phyloP scores from a whole-genome alignment of 2,329 filamentous ascomycete genomes.

The Trichoderma asperellum region DNA sequence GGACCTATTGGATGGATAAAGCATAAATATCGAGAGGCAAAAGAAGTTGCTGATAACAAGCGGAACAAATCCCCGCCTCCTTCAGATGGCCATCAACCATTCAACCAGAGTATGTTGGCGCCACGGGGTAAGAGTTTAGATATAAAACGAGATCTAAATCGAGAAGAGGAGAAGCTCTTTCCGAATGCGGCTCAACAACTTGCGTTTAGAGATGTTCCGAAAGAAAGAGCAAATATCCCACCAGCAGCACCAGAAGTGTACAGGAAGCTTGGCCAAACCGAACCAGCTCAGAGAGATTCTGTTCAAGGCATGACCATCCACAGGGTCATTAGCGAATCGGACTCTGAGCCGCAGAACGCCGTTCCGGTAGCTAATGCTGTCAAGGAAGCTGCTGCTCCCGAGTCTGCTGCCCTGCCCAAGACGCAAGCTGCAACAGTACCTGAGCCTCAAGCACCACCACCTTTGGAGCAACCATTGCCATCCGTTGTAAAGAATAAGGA shows the following conservation, averaged over 20 bases:
- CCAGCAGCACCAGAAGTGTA: background rate
- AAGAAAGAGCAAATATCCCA: background rate
- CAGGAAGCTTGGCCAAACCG: constrained; percentile 10
- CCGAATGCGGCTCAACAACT: constrained; percentile 9
- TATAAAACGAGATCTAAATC: constrained; percentile 45
- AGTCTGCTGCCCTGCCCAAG: background rate
- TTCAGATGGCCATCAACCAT: constrained; percentile 36
- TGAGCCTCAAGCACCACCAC: constrained; percentile 12
- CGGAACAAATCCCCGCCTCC: constrained; percentile 61
- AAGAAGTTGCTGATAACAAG: constrained; percentile 59
- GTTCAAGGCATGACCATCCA: constrained; percentile 21
- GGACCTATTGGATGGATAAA: constrained; percentile 63
- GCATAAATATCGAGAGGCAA: constrained; percentile 63
- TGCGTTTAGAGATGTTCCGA: background rate
- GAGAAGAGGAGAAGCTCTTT: constrained; percentile 23
- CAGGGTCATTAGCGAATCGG: constrained; percentile 10
- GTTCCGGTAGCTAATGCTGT: background rate
- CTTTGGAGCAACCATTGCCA: constrained; percentile 21
- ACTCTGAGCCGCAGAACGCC: background rate
- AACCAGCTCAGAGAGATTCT: constrained; percentile 7
- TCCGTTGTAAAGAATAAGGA: constrained; percentile 25
- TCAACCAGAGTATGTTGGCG: constrained; percentile 40
- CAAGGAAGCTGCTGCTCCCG: background rate
- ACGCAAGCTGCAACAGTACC: background rate
- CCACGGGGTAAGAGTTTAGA: constrained; percentile 55